These are phyloP conservation scores for Mycena filopes DNA, from an alignment of 768 basidiomycete genomes.

Conservation along the genomic window DNA sequence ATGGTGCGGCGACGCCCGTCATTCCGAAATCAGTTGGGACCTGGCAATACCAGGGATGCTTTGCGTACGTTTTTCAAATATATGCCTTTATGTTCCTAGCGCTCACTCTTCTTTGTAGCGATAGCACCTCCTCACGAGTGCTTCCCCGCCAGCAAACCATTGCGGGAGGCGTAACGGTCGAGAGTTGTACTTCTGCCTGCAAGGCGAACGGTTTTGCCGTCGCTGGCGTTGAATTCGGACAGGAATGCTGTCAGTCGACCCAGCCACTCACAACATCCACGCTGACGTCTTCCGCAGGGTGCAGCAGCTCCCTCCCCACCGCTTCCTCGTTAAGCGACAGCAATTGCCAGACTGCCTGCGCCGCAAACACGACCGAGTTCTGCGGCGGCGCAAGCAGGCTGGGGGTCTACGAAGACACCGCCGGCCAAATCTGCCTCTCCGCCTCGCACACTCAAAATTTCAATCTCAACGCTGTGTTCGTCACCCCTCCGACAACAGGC, in stretches of 20 bases:
- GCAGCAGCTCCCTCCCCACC: conserved; percentile 20
- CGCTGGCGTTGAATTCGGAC: conserved; percentile 53
- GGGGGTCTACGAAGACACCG: conserved; percentile 19
- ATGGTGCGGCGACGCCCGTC: conserved; percentile 49
- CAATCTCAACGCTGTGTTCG: conserved; percentile 28
- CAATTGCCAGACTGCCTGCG: conserved; percentile 30
- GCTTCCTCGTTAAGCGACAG: conserved; percentile 10
- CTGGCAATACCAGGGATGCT: conserved; percentile 64
- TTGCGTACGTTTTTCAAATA: conserved; percentile 44
- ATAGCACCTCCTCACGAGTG: conserved; percentile 10
- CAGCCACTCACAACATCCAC: neutral
- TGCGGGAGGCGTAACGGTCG: conserved; percentile 46
- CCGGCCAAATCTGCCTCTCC: conserved; percentile 14
- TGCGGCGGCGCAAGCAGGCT: conserved; percentile 31
- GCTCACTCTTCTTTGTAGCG: conserved; percentile 21
- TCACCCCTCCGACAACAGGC: conserved; percentile 19
- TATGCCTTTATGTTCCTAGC: neutral
- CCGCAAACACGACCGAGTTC: conserved; percentile 31
- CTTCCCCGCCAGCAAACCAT: conserved; percentile 32
- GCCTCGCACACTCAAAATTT: conserved; percentile 15
- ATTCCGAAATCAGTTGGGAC: conserved; percentile 53
- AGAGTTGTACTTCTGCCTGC: conserved; percentile 54
- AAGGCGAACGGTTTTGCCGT: conserved; percentile 49
- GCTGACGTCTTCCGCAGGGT: conserved; percentile 17
- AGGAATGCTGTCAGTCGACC: conserved; percentile 43